phyloP scores from a whole-genome alignment of 306 rosid genomes.

The Cicer arietinum region DNA sequence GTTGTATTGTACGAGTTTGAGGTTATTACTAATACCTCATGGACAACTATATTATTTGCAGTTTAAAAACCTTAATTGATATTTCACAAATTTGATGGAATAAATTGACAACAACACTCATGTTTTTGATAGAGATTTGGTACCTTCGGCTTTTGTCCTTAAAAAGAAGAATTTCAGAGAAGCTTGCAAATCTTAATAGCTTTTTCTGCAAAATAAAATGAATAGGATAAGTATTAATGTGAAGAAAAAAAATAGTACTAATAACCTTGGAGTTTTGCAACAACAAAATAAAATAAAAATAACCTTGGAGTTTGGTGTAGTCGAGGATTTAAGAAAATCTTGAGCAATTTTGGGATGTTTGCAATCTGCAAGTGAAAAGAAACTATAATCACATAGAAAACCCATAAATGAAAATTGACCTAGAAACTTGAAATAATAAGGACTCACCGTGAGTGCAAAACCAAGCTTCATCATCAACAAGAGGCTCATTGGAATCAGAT shows the following conservation, averaged over 20 bases:
- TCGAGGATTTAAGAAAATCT: conserved; percentile 46
- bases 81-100: too few relatives aligned
- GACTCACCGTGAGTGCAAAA: conserved; percentile 55
- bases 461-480: conserved; percentile 51
- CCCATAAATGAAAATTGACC: not conserved
- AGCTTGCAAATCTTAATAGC: conserved; percentile 47
- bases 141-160: conserved; percentile 52
- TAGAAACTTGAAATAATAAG: not conserved
- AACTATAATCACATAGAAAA: not conserved
- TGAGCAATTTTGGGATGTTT: conserved; percentile 52
- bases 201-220: conserved; percentile 45
- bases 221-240: not conserved
- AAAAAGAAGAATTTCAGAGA: conserved; percentile 59
- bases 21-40: too few relatives aligned
- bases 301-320: conserved; percentile 43
- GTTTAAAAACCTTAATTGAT: too few relatives aligned
- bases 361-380: conserved; percentile 48
- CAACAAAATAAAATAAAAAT: too few relatives aligned
- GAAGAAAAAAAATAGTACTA: too few relatives aligned
- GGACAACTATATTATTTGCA: too few relatives aligned
- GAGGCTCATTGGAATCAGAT: conserved; percentile 42
- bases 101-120: too few relatives aligned
- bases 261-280: too few relatives aligned
- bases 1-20: too few relatives aligned
- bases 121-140: not conserved